A percentile compares a stretch with the other conserved stretches of the same genome.
These are phyloP conservation scores for Gnetum montanum DNA, from an alignment of 75 land plant species.

Conservation along the genomic window DNA sequence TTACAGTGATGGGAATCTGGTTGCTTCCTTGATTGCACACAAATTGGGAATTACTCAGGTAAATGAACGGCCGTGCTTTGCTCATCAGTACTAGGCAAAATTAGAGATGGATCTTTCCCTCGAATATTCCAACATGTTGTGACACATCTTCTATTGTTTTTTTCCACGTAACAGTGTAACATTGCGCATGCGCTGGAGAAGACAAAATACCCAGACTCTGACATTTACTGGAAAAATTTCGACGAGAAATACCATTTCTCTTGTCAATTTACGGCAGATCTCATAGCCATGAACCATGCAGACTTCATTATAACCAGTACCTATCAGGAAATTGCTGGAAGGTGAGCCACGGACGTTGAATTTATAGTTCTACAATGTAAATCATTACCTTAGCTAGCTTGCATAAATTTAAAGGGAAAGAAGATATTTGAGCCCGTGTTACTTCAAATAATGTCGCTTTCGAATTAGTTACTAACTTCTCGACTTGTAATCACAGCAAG, in stretches of 20 bases:
- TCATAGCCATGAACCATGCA: conserved; percentile 72
- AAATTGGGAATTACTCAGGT: conserved; percentile 62
- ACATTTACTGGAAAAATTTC: conserved; percentile 61
- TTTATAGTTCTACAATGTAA: neutral
- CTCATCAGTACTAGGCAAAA: neutral
- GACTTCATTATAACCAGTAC: conserved; percentile 81
- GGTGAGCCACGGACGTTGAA: conserved; percentile 30
- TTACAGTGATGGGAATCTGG: conserved; percentile 77
- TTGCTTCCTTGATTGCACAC: conserved; percentile 54
- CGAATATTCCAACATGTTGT: no score
- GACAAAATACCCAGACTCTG: conserved; percentile 76
- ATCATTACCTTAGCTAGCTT: no score
- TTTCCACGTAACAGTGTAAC: conserved; percentile 31
- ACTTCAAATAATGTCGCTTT: no score
- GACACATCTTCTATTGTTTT: neutral
- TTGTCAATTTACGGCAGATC: conserved; percentile 74
- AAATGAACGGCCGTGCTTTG: no score
- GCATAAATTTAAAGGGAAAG: no score
- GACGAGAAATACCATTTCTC: conserved; percentile 76
- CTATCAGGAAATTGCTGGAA: conserved; percentile 76
- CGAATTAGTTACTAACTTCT: no score
- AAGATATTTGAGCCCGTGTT: no score
- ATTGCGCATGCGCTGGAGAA: conserved; percentile 83
- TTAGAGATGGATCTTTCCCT: no score
- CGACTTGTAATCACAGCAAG: conserved; percentile 31